A percentile compares a stretch with the other conserved stretches of the same genome.
phyloP scores from a whole-genome alignment of 1,284 basidiomycete species.

The Pascua sp. region DNA sequence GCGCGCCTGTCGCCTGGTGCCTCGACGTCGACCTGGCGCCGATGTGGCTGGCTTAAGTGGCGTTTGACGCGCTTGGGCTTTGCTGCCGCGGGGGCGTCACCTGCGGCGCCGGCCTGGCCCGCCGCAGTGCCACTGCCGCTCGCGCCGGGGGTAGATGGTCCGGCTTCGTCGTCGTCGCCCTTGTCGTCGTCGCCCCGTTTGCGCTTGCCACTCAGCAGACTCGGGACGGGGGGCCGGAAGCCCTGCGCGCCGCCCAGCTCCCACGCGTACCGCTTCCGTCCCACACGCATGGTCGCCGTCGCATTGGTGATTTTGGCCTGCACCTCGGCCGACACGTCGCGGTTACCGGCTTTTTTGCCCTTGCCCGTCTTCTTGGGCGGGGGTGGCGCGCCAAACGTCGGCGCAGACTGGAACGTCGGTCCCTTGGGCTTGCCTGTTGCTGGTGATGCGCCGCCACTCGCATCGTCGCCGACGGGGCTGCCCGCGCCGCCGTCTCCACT shows the following conservation, averaged over 20 bases:
- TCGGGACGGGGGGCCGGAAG: conserved; percentile 14
- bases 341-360: conserved; percentile 12
- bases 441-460: neutral
- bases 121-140: neutral
- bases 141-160: neutral
- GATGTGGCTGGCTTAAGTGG: conserved; percentile 10
- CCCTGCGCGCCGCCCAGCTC: conserved; percentile 23
- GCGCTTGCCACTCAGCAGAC: conserved; percentile 15
- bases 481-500: neutral
- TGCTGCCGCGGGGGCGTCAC: conserved; percentile 7
- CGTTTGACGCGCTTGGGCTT: conserved; percentile 20
- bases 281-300: conserved; percentile 23
- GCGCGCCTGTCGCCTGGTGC: conserved; percentile 17
- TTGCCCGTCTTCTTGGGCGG: conserved; percentile 11
- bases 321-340: conserved; percentile 36
- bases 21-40: conserved; percentile 15
- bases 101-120: neutral
- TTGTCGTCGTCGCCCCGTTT: conserved; percentile 21
- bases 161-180: conserved; percentile 1
- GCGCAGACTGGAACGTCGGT: conserved; percentile 16
- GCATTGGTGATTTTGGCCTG: conserved; percentile 40
- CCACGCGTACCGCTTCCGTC: conserved; percentile 38
- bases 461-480: conserved; percentile 3
- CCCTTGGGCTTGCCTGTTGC: conserved; percentile 4
- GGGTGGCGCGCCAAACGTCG: conserved; percentile 20